Conservation (phyloP, 1,284 basidiomycete species). For the Laetiporus sulphureus region DNA sequence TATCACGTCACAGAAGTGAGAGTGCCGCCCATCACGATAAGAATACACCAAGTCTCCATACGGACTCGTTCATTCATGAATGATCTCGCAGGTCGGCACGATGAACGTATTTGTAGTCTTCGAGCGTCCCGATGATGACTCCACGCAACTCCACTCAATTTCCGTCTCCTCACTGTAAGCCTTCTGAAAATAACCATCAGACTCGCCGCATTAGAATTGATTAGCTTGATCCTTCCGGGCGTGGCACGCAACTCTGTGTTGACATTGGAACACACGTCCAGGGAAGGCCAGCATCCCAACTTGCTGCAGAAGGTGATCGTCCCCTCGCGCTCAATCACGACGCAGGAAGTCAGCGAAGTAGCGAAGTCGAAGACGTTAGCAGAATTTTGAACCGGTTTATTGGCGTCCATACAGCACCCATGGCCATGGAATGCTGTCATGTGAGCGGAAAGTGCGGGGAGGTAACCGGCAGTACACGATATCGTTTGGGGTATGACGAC, state of each 20-base stretch:
- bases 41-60: neutral
- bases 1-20: no score
- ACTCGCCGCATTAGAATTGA: constrained; percentile 87
- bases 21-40: neutral
- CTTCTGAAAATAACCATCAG: constrained; percentile 66
- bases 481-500: no score
- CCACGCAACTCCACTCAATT: no score
- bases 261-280: constrained; percentile 75
- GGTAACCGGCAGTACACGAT: no score
- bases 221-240: constrained; percentile 94
- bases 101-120: constrained; percentile 97
- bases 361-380: constrained; percentile 65
- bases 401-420: no score
- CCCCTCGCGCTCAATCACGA: constrained; percentile 81
- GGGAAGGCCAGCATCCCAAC: constrained; percentile 48
- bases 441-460: no score
- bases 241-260: constrained; percentile 96
- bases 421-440: no score
- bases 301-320: constrained; percentile 68
- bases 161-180: no score
- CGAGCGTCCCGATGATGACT: constrained; percentile 62
- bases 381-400: no score
- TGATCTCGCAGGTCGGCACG: constrained; percentile 75
- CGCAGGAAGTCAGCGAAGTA: constrained; percentile 82
- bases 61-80: no score